Conservation (phyloP, 441 rosid genomes). For the Populus trichocarpa region DNA sequence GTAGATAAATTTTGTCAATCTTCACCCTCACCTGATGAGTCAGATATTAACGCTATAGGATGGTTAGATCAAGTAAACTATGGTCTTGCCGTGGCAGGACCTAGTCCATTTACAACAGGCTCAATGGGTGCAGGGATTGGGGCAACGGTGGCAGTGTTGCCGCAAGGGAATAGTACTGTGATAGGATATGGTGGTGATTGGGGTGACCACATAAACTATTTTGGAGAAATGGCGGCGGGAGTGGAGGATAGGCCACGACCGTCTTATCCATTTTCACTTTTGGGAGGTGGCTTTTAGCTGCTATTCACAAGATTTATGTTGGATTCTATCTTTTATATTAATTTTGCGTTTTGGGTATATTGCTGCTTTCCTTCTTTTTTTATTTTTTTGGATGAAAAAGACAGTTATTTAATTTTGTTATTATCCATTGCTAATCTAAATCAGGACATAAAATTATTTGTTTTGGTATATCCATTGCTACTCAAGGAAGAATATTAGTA, state of each 20-base stretch:
- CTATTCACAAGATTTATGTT: constrained; percentile 37
- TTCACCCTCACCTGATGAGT: constrained; percentile 35
- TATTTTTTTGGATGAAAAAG: background rate
- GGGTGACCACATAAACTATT: constrained; percentile 30
- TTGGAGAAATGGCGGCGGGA: constrained; percentile 37
- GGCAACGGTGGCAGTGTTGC: constrained; percentile 1
- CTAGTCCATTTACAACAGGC: constrained; percentile 7
- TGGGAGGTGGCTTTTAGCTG: constrained; percentile 73
- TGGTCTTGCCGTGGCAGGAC: constrained; percentile 5
- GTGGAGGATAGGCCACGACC: constrained; percentile 34
- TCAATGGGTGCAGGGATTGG: constrained; percentile 11
- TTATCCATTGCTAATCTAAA: background rate
- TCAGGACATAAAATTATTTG: background rate
- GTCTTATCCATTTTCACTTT: constrained; percentile 86
- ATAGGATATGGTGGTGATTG: constrained; percentile 4
- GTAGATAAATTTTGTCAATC: constrained; percentile 17
- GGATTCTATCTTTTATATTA: constrained; percentile 23
- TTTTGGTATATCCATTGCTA: background rate
- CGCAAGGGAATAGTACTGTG: background rate
- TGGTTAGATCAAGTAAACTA: constrained; percentile 25
- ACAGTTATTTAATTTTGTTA: background rate
- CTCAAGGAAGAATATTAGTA: background rate
- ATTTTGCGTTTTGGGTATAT: constrained; percentile 1
- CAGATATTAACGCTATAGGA: constrained; percentile 18
- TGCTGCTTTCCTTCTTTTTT: background rate